Percentiles rank a stretch among this genome's conserved stretches.
phyloP scores from a whole-genome alignment of 345 rosid genomes.

The Rhodamnia rubescens region DNA sequence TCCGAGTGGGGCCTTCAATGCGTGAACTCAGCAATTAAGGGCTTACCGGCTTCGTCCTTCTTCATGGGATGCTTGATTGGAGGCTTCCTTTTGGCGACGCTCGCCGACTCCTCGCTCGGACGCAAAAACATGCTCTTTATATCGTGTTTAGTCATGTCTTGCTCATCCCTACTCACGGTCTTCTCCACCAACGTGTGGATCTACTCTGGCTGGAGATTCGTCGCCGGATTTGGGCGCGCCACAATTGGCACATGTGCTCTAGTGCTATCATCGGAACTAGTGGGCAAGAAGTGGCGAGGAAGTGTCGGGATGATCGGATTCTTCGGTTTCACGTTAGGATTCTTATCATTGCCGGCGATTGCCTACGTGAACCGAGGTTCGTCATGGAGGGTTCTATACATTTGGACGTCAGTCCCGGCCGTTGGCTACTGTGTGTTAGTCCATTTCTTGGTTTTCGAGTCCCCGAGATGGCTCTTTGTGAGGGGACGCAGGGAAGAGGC shows the following conservation, averaged over 20 bases:
- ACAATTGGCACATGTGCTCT: conserved; percentile 39
- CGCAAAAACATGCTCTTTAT: conserved; percentile 46
- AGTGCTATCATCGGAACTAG: conserved; percentile 41
- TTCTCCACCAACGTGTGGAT: conserved; percentile 21
- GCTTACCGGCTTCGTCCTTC: conserved; percentile 53
- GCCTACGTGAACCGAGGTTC: conserved; percentile 34
- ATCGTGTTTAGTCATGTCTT: conserved; percentile 33
- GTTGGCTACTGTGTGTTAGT: conserved; percentile 18
- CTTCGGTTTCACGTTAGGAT: conserved; percentile 31
- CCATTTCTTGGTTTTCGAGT: conserved; percentile 30
- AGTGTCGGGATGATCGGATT: conserved; percentile 34
- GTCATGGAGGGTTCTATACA: conserved; percentile 36
- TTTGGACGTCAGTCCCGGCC: conserved; percentile 41
- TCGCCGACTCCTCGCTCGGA: conserved; percentile 50
- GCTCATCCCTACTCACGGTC: conserved; percentile 22
- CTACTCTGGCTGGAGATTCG: conserved; percentile 12
- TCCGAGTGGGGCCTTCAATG: conserved; percentile 53
- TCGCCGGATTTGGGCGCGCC: conserved; percentile 41
- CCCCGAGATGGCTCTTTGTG: conserved; percentile 52
- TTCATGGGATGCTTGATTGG: conserved; percentile 50
- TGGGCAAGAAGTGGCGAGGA: conserved; percentile 40
- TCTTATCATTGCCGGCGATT: conserved; percentile 34
- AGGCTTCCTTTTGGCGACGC: conserved; percentile 30
- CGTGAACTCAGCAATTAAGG: conserved; percentile 24
- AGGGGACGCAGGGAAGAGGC: conserved; percentile 52